Percentiles rank a stretch among this genome's conserved stretches.
These are phyloP conservation scores for Trichoderma koningiopsis DNA, from an alignment of 2,329 filamentous ascomycete species.

Conservation along the genomic window DNA sequence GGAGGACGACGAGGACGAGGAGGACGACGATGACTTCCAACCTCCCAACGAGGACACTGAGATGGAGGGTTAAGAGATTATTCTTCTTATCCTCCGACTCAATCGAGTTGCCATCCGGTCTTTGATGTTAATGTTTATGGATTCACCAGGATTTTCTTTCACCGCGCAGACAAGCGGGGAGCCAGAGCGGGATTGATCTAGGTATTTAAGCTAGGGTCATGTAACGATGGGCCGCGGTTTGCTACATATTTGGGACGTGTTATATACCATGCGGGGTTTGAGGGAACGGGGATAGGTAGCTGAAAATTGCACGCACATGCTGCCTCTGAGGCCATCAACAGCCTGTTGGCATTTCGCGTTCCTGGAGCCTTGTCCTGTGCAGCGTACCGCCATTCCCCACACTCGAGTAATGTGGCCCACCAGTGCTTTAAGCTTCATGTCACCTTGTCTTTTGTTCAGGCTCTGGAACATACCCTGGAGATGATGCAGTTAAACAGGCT, in stretches of 20 bases:
- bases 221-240: slow-evolving; percentile 10
- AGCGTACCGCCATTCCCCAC: slow-evolving; percentile 21
- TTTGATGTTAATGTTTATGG: slow-evolving; percentile 13
- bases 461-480: background rate
- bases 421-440: slow-evolving; percentile 4
- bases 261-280: background rate
- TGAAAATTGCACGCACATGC: slow-evolving; percentile 12
- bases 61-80: slow-evolving; percentile 53
- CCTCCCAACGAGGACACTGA: slow-evolving; percentile 66
- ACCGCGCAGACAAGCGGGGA: background rate
- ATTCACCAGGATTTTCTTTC: background rate
- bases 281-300: slow-evolving; percentile 6
- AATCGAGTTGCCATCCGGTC: background rate
- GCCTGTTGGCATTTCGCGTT: slow-evolving; percentile 6
- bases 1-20: slow-evolving; percentile 78
- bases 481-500: background rate
- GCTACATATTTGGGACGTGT: slow-evolving; percentile 9
- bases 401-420: slow-evolving; percentile 7
- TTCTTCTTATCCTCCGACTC: background rate
- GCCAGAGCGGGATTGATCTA: slow-evolving; percentile 4
- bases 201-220: slow-evolving; percentile 5
- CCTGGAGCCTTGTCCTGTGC: slow-evolving; percentile 13
- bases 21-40: slow-evolving; percentile 72
- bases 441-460: background rate
- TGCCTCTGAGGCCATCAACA: background rate